phyloP scores from a whole-genome alignment of 306 rosid species.

The Ormosia semicastrata region DNA sequence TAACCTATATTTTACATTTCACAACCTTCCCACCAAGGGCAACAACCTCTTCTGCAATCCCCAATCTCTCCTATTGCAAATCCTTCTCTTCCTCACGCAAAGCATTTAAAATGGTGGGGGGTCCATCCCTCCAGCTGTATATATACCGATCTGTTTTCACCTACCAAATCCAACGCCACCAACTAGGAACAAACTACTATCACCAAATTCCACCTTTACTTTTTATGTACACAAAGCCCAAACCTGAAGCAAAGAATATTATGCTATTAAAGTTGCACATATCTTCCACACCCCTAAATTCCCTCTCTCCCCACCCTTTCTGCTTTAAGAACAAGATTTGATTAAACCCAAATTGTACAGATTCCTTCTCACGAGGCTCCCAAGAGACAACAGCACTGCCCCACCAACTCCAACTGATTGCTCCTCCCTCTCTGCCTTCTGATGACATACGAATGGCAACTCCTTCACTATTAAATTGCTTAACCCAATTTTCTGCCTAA shows the following conservation, averaged over 20 bases:
- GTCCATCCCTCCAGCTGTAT: conserved; percentile 21
- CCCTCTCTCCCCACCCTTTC: not conserved
- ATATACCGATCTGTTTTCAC: conserved; percentile 24
- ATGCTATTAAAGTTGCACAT: conserved; percentile 41
- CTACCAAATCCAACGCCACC: conserved; percentile 70
- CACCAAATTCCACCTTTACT: conserved; percentile 51
- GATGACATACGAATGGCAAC: conserved; percentile 48
- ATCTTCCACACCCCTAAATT: conserved; percentile 38
- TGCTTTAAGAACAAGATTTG: conserved; percentile 71
- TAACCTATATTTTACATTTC: conserved; percentile 1
- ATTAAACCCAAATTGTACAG: conserved; percentile 90
- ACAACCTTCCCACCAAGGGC: conserved; percentile 24
- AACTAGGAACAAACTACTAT: conserved; percentile 41
- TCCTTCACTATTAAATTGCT: conserved; percentile 70
- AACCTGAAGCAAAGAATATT: conserved; percentile 75
- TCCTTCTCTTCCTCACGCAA: conserved; percentile 31
- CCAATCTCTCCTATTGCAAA: conserved; percentile 21
- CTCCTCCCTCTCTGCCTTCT: conserved; percentile 60
- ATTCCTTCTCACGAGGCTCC: conserved; percentile 92
- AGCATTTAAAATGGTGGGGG: conserved; percentile 40
- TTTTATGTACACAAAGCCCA: conserved; percentile 66
- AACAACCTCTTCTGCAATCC: conserved; percentile 13
- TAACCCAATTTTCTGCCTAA: conserved; percentile 72
- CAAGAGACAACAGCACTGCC: conserved; percentile 80
- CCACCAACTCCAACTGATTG: conserved; percentile 79